phyloP scores from a whole-genome alignment of 805 yeast species.

The Wickerhamomyces kurtzmanii region DNA sequence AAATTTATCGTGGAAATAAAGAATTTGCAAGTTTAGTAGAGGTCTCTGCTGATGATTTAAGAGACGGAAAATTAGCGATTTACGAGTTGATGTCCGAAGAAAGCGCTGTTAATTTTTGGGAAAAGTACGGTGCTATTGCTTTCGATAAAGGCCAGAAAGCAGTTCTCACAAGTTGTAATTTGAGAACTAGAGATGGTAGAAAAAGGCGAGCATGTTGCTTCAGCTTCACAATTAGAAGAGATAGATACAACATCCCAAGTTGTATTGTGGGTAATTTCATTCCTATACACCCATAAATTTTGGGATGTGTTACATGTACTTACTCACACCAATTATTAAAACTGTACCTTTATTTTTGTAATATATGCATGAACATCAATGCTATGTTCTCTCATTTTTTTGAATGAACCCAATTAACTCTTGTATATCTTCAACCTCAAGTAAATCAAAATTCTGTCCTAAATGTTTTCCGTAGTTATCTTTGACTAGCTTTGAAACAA shows the following conservation, averaged over 20 bases:
- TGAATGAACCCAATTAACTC: too few species aligned
- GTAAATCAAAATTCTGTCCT: too few species aligned
- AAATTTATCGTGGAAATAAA: constrained; percentile 88
- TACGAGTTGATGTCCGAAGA: constrained; percentile 94
- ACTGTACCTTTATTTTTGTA: too few species aligned
- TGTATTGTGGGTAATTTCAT: constrained; percentile 94
- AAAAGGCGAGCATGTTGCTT: constrained; percentile 82
- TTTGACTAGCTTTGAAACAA: too few species aligned
- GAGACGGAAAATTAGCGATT: constrained; percentile 87
- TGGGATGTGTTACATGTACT: too few species aligned
- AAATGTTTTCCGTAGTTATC: too few species aligned
- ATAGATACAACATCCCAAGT: constrained; percentile 88
- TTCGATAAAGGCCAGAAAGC: constrained; percentile 95
- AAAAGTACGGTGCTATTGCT: constrained; percentile 92
- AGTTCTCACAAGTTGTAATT: constrained; percentile 82
- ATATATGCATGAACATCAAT: too few species aligned
- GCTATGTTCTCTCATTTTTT: too few species aligned
- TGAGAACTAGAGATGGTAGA: constrained; percentile 75
- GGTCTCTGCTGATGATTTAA: constrained; percentile 78
- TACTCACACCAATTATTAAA: too few species aligned
- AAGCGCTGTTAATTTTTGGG: constrained; percentile 96
- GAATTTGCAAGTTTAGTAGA: constrained; percentile 93
- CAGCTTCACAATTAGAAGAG: constrained; percentile 88
- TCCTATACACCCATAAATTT: constrained; percentile 61
- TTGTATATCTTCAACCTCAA: too few species aligned